phyloP scores from a whole-genome alignment of 2,329 filamentous ascomycete species.

The Paracamarosporium sp. region DNA sequence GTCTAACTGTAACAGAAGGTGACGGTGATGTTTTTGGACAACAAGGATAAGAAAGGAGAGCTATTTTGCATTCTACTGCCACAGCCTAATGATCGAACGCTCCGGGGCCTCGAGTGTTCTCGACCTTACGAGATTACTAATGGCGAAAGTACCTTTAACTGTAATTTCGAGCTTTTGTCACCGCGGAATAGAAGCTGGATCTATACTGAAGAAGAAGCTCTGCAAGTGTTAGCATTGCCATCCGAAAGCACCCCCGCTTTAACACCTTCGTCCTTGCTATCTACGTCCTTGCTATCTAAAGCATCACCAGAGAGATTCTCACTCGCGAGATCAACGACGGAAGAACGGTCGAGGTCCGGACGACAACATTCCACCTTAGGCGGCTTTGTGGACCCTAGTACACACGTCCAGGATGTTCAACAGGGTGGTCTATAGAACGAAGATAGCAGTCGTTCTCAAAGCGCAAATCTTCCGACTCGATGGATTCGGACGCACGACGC shows the following conservation, averaged over 20 bases:
- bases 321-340: background rate
- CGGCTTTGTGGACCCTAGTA: background rate
- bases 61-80: slow-evolving; percentile 29
- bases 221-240: background rate
- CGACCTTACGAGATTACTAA: slow-evolving; percentile 15
- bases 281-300: background rate
- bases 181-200: slow-evolving; percentile 15
- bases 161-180: slow-evolving; percentile 20
- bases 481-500: background rate
- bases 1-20: slow-evolving; percentile 17
- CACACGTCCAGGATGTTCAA: background rate
- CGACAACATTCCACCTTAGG: background rate
- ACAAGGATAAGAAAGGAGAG: slow-evolving; percentile 14
- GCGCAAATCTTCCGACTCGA: background rate
- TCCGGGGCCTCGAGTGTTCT: slow-evolving; percentile 18
- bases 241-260: background rate
- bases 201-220: background rate
- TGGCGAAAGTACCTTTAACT: slow-evolving; percentile 14
- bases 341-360: background rate
- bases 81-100: slow-evolving; percentile 18
- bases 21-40: slow-evolving; percentile 24
- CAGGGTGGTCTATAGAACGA: background rate
- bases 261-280: background rate
- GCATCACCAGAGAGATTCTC: background rate
- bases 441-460: background rate